Percentiles rank a stretch among this genome's conserved stretches.
Conservation (phyloP, 257 asterid species). For the Scutellaria minor region DNA sequence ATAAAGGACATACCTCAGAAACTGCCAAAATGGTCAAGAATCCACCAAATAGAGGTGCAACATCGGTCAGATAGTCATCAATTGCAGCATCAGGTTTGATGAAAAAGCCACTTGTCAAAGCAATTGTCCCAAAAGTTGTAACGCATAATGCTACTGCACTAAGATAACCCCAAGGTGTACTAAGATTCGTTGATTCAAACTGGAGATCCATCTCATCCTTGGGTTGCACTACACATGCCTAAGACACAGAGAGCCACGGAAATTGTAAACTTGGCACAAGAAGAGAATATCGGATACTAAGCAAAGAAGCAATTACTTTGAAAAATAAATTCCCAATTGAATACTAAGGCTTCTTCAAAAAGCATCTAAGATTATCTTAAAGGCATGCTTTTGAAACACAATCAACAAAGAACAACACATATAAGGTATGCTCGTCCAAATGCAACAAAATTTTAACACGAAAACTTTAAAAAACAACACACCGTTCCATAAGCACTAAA, state of each 20-base stretch:
- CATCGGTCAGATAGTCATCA: conserved; percentile 69
- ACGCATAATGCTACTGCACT: conserved; percentile 70
- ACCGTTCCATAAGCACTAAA: neutral
- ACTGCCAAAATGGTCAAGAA: conserved; percentile 84
- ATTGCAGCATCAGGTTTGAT: conserved; percentile 78
- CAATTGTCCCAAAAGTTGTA: conserved; percentile 83
- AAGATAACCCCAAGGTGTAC: conserved; percentile 77
- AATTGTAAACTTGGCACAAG: neutral
- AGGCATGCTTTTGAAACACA: neutral
- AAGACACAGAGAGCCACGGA: conserved; percentile 22
- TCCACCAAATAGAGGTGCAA: conserved; percentile 88
- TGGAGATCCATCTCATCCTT: conserved; percentile 88
- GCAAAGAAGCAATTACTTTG: conserved; percentile 15
- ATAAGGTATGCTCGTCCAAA: neutral
- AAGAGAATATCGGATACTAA: conserved; percentile 5
- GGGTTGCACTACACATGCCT: conserved; percentile 97
- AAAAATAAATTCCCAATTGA: conserved; percentile 10
- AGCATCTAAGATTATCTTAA: neutral
- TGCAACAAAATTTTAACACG: neutral
- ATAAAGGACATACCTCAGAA: conserved; percentile 70
- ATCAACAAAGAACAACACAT: neutral
- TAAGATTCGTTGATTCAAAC: conserved; percentile 70
- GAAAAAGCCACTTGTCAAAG: conserved; percentile 87
- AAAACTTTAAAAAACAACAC: neutral
- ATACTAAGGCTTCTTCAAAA: neutral